Base-by-base conservation (phyloP, 495 filamentous ascomycete genomes). In the Lindgomyces ingoldianus region DNA sequence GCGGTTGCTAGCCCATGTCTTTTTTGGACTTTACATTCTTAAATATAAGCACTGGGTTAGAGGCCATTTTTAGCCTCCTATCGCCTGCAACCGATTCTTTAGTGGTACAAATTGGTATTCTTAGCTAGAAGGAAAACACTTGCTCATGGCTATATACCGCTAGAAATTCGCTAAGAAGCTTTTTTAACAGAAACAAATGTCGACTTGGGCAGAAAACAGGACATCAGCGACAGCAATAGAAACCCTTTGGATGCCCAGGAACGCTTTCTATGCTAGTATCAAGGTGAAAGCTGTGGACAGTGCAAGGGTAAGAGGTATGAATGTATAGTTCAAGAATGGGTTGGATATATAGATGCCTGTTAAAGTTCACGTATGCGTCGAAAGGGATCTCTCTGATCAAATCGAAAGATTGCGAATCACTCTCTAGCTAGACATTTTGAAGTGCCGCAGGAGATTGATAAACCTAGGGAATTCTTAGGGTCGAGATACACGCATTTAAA, bases 11-110 rank as follows among this genome's bases (percentile, higher is more conserved):
- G n/a, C n/a, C n/a, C n/a, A n/a, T n/a, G n/a, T n/a, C n/a, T n/a
- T n/a, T n/a, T n/a, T n/a, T n/a, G 48, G 6, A 51, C 8, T 51
- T 24, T 51, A 24, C 48, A 8, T 27, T 51, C 19, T 51, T 29
- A 51, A 51, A 4, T n/a, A 24, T 51, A 29, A 22, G 48, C 48
- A 24, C 22, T 27, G 22, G 48, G 21, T n/a, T n/a, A n/a, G n/a
- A n/a, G n/a, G n/a, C n/a, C n/a, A n/a, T n/a, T n/a, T n/a, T n/a
- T n/a, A n/a, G n/a, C n/a, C n/a, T n/a, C n/a, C n/a, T n/a, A n/a
- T n/a, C n/a, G n/a, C n/a, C n/a, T n/a, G n/a, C n/a, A 27, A 51
- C 48, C 48, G n/a, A 51, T 51, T 51, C 48, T 51, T 51, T n/a
- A 51, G 48, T 51, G 19, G 48, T 9, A 51, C 19, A 24, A 51